phyloP scores from a whole-genome alignment of 345 rosid genomes.

The thale cress (Arabidopsis thaliana) region TAIR10.1 NC_003075.7:14966501-14967000 shows the following conservation, averaged over 20 bases:
- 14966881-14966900: slow-evolving; percentile 51
- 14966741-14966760: slow-evolving; percentile 40
- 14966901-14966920: slow-evolving; percentile 78
- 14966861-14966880: slow-evolving; percentile 54
- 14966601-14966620: slow-evolving; percentile 68
- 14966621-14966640: slow-evolving; percentile 83
- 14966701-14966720: slow-evolving; percentile 85
- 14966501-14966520: slow-evolving; percentile 66
- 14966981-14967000: slow-evolving; percentile 54
- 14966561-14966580: slow-evolving; percentile 79
- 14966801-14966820: slow-evolving; percentile 66
- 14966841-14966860: slow-evolving; percentile 56
- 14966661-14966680: slow-evolving; percentile 57
- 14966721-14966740: slow-evolving; percentile 71
- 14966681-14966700: slow-evolving; percentile 70
- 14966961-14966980: slow-evolving; percentile 52
- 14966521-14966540: slow-evolving; percentile 78
- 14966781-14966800: slow-evolving; percentile 66
- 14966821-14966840: slow-evolving; percentile 68
- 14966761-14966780: slow-evolving; percentile 67
- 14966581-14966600: slow-evolving; percentile 95
- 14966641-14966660: slow-evolving; percentile 81
- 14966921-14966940: slow-evolving; percentile 52
- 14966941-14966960: slow-evolving; percentile 64
- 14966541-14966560: slow-evolving; percentile 91